Evolutionary conservation across 768 basidiomycete species (phyloP).

Genomic region (Boletellus ananas): DNA sequence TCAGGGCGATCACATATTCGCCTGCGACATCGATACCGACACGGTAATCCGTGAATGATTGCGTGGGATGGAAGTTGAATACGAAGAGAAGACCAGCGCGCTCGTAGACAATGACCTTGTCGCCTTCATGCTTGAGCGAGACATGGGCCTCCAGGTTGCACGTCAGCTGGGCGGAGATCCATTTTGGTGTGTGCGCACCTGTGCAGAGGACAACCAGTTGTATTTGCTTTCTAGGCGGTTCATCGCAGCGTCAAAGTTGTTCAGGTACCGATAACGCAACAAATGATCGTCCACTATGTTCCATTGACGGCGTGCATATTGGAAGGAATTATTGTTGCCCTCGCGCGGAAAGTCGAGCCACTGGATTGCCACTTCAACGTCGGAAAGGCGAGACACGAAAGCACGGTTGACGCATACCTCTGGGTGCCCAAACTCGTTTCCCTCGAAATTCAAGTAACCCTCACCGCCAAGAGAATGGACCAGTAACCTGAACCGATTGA

Average conservation of each 20-base stretch:
- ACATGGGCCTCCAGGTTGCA: slow-evolving; percentile 64
- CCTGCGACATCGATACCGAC: slow-evolving; percentile 85
- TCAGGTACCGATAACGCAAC: slow-evolving; percentile 91
- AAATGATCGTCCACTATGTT: slow-evolving; percentile 83
- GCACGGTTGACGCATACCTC: slow-evolving; percentile 50
- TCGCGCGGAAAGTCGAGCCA: slow-evolving; percentile 99
- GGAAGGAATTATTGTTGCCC: slow-evolving; percentile 94
- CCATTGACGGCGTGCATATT: slow-evolving; percentile 96
- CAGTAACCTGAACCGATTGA: slow-evolving; percentile 54
- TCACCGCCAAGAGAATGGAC: slow-evolving; percentile 94
- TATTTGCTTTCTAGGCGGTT: slow-evolving; percentile 78
- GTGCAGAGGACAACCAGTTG: slow-evolving; percentile 80
- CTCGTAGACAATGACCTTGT: slow-evolving; percentile 94
- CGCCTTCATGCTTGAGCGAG: slow-evolving; percentile 88
- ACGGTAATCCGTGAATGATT: slow-evolving; percentile 91
- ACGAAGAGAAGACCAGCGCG: slow-evolving; percentile 91
- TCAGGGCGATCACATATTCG: slow-evolving; percentile 77
- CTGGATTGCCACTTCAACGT: slow-evolving; percentile 32
- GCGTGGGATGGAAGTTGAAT: slow-evolving; percentile 94
- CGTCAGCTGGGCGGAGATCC: slow-evolving; percentile 6
- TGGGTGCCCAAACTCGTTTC: slow-evolving; percentile 98
- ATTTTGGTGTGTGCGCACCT: slow-evolving; percentile 42
- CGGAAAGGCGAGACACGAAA: not conserved
- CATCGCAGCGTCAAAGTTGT: slow-evolving; percentile 92
- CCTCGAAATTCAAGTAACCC: slow-evolving; percentile 96